These are phyloP conservation scores for Candolleomyces efflorescens DNA, from an alignment of 768 basidiomycete species.

Conservation along the genomic window DNA sequence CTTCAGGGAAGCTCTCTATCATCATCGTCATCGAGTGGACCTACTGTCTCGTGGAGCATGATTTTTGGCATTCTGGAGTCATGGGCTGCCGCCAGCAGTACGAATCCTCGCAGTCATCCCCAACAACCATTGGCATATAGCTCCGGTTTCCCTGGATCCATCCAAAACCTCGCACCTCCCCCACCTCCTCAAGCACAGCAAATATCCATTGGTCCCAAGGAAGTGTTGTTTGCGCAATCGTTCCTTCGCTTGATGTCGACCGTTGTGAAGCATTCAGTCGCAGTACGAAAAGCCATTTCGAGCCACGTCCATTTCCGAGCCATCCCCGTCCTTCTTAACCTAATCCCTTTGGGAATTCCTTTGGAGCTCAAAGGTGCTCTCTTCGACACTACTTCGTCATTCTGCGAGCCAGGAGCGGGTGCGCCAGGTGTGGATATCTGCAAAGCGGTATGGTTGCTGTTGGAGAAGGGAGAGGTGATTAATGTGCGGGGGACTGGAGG, in stretches of 20 bases:
- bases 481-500: conserved; percentile 54
- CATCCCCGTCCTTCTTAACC: conserved; percentile 71
- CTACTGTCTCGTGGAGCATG: conserved; percentile 71
- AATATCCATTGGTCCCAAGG: conserved; percentile 57
- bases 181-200: conserved; percentile 40
- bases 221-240: conserved; percentile 72
- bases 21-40: conserved; percentile 44
- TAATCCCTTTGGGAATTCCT: conserved; percentile 78
- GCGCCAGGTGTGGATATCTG: conserved; percentile 72
- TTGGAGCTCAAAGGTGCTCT: conserved; percentile 88
- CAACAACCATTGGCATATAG: conserved; percentile 36
- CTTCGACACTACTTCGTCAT: conserved; percentile 76
- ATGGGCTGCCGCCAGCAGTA: conserved; percentile 57
- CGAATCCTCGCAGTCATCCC: conserved; percentile 39
- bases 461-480: conserved; percentile 83
- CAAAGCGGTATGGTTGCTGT: conserved; percentile 74
- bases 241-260: conserved; percentile 78
- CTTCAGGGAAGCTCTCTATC: conserved; percentile 56
- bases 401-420: conserved; percentile 79
- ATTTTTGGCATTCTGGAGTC: conserved; percentile 74
- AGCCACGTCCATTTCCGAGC: conserved; percentile 78
- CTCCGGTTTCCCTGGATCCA: conserved; percentile 23
- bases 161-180: conserved; percentile 32
- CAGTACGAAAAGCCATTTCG: conserved; percentile 74
- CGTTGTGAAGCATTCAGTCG: conserved; percentile 69